Conservation (phyloP, 306 rosid species). For the Quercus aquifolioides region DNA sequence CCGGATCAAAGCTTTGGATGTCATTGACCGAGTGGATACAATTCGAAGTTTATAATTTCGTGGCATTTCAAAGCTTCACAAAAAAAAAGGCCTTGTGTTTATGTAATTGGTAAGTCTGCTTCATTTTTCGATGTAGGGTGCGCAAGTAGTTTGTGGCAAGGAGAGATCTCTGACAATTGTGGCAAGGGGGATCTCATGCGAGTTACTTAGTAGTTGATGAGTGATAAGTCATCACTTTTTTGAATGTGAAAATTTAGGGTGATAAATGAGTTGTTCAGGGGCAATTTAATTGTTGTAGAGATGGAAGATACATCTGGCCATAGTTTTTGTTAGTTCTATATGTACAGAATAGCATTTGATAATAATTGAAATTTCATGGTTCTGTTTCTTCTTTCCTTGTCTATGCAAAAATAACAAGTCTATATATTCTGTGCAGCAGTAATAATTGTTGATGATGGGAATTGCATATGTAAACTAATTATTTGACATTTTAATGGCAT, state of each 20-base stretch:
- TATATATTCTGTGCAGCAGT: background rate
- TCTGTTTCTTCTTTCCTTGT: constrained; percentile 23
- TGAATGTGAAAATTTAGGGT: constrained; percentile 9
- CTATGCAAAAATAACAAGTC: background rate
- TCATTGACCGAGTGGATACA: constrained; percentile 7
- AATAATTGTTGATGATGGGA: background rate
- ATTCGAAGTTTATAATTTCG: background rate
- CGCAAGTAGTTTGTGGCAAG: constrained; percentile 22
- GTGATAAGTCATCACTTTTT: constrained; percentile 22
- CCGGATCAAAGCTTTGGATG: constrained; percentile 70
- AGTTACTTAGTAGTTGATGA: constrained; percentile 23
- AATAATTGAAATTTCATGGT: constrained; percentile 24
- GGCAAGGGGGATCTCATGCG: constrained; percentile 21
- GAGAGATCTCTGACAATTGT: background rate
- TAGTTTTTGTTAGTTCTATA: constrained; percentile 27
- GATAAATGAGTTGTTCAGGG: constrained; percentile 1
- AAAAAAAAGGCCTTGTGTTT: constrained; percentile 4
- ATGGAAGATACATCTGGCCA: constrained; percentile 24
- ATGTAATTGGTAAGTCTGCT: constrained; percentile 6
- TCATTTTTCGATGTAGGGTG: constrained; percentile 21
- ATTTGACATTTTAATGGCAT: background rate
- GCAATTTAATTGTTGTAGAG: constrained; percentile 19
- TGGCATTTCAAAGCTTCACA: constrained; percentile 14
- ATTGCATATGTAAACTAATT: background rate
- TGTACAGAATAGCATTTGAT: constrained; percentile 51